Evolutionary conservation across 192 early-diverging fungal species (phyloP).

Genomic region (Phycomyces nitens): DNA sequence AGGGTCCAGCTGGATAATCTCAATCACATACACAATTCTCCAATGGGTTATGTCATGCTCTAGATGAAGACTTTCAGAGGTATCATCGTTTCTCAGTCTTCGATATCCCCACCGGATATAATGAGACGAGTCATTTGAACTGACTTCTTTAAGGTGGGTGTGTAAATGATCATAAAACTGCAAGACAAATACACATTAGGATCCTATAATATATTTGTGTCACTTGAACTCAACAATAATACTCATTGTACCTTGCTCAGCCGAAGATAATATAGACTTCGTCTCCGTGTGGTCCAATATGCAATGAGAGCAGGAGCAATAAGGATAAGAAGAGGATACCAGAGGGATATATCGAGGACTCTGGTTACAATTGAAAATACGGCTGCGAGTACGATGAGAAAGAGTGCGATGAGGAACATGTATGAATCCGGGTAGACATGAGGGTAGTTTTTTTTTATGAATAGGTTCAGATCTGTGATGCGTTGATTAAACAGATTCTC

Average conservation of each 20-base stretch:
- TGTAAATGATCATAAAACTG: constrained; percentile 5
- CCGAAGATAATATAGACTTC: background rate
- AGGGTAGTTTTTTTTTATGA: constrained; percentile 5
- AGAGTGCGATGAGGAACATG: constrained; percentile 7
- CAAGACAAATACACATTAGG: background rate
- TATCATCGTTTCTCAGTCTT: background rate
- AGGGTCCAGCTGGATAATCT: constrained; percentile 3
- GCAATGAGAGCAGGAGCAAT: constrained; percentile 12
- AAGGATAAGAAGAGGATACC: constrained; percentile 21
- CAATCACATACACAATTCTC: constrained; percentile 2
- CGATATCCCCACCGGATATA: constrained; percentile 12
- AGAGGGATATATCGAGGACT: constrained; percentile 13
- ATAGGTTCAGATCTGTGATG: background rate
- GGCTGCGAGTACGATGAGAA: constrained; percentile 18
- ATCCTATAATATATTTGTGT: background rate
- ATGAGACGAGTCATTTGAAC: background rate
- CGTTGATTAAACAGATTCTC: background rate
- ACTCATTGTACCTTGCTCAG: constrained; percentile 1
- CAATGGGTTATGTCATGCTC: background rate
- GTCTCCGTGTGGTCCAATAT: constrained; percentile 3
- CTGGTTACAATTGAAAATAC: constrained; percentile 16
- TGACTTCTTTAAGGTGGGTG: background rate
- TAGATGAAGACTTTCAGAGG: constrained; percentile 5
- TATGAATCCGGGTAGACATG: constrained; percentile 12
- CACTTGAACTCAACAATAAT: background rate